phyloP scores from a whole-genome alignment of 2,329 filamentous ascomycete species.

The Xylariaceae sp. region DNA sequence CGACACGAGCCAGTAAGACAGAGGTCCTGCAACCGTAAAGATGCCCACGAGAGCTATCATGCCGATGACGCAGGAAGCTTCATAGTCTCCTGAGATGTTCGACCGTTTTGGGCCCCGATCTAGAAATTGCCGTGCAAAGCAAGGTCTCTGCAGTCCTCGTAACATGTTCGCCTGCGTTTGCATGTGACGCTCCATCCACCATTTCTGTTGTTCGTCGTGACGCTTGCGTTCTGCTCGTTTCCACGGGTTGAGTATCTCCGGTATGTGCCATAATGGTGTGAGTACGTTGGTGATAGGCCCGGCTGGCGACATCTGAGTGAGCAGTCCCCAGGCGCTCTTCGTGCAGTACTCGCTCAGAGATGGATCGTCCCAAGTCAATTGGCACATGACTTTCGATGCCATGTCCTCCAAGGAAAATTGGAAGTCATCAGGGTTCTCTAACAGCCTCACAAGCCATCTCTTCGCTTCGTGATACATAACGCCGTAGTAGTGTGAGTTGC shows the following conservation, averaged over 20 bases:
- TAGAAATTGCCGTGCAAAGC: slow-evolving; percentile 39
- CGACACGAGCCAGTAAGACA: slow-evolving; percentile 36
- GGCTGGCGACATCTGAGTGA: slow-evolving; percentile 53
- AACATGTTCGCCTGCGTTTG: slow-evolving; percentile 37
- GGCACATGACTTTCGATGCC: slow-evolving; percentile 53
- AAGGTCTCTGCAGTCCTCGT: slow-evolving; percentile 36
- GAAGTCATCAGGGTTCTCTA: slow-evolving; percentile 48
- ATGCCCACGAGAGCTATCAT: slow-evolving; percentile 37
- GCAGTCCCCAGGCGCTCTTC: slow-evolving; percentile 49
- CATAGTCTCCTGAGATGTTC: slow-evolving; percentile 30
- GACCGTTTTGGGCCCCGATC: slow-evolving; percentile 33
- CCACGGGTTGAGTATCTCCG: slow-evolving; percentile 47
- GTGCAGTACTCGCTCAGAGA: slow-evolving; percentile 44
- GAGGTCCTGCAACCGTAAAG: slow-evolving; percentile 35
- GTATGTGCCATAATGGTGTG: slow-evolving; percentile 50
- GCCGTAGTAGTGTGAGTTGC: slow-evolving; percentile 32
- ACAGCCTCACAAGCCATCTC: slow-evolving; percentile 45
- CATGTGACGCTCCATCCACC: slow-evolving; percentile 46
- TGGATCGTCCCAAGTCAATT: slow-evolving; percentile 49
- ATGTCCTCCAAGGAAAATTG: slow-evolving; percentile 49
- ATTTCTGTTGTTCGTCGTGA: slow-evolving; percentile 47
- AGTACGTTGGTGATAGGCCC: slow-evolving; percentile 53
- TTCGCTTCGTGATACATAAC: slow-evolving; percentile 49
- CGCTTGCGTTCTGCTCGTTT: slow-evolving; percentile 47
- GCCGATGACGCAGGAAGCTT: slow-evolving; percentile 33